Conservation (phyloP, 208 protist species). For the Crithidia thermophila region DNA sequence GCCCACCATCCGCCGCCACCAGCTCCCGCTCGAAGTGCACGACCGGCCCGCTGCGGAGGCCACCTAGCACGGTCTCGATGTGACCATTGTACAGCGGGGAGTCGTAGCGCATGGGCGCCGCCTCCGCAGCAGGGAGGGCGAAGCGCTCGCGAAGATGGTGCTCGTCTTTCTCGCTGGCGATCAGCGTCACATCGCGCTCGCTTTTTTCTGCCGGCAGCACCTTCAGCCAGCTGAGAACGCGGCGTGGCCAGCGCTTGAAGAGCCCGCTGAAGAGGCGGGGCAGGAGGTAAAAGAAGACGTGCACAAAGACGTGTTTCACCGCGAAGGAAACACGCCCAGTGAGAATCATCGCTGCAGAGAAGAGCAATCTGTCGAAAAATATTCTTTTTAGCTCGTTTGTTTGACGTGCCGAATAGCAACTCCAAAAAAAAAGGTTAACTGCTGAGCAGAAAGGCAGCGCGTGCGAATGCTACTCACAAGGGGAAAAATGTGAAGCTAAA, state of each 20-base stretch:
- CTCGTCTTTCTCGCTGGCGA: slow-evolving; percentile 4
- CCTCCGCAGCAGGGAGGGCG: slow-evolving; percentile 12
- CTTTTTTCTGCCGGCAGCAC: background rate
- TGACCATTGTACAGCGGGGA: slow-evolving; percentile 59
- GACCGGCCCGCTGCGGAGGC: slow-evolving; percentile 20
- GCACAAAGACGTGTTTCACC: slow-evolving; percentile 24
- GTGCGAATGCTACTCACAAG: too few species aligned
- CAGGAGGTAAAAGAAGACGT: slow-evolving; percentile 36
- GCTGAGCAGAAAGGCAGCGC: too few species aligned
- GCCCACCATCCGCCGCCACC: slow-evolving; percentile 36
- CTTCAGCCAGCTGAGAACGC: slow-evolving; percentile 13
- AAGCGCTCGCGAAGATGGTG: slow-evolving; percentile 29
- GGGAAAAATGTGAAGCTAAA: too few species aligned
- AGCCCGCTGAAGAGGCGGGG: slow-evolving; percentile 25
- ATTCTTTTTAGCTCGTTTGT: background rate
- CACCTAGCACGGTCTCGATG: slow-evolving; percentile 47
- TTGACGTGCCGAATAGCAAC: background rate
- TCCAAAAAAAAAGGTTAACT: background rate
- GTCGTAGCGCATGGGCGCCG: slow-evolving; percentile 32
- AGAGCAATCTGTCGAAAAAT: too few species aligned
- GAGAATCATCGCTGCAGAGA: slow-evolving; percentile 3
- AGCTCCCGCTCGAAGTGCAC: slow-evolving; percentile 43
- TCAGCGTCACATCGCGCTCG: slow-evolving; percentile 31
- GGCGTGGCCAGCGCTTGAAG: slow-evolving; percentile 26
- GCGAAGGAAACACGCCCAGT: slow-evolving; percentile 27